phyloP scores from a whole-genome alignment of 2,329 filamentous ascomycete genomes.

The Tympanopsis confertula region DNA sequence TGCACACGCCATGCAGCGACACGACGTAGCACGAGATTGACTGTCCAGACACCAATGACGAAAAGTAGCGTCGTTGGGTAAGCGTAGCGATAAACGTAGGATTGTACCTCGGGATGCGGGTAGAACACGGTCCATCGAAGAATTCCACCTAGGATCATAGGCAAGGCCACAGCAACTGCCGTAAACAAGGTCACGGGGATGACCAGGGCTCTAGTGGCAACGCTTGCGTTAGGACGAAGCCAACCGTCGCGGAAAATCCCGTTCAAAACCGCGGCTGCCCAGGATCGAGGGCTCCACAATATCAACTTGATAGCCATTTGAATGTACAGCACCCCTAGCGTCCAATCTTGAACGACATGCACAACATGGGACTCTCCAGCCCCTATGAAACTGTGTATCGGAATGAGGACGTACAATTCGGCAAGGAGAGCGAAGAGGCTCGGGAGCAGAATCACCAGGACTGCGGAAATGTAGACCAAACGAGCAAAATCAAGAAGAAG shows the following conservation, averaged over 20 bases:
- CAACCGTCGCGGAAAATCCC: slow-evolving; percentile 66
- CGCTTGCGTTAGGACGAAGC: slow-evolving; percentile 62
- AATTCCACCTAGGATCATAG: slow-evolving; percentile 56
- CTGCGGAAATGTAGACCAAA: slow-evolving; percentile 79
- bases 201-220: slow-evolving; percentile 81
- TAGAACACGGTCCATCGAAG: slow-evolving; percentile 11
- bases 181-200: slow-evolving; percentile 35
- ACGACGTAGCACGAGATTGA: slow-evolving; percentile 44
- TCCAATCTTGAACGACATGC: slow-evolving; percentile 87
- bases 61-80: slow-evolving; percentile 57
- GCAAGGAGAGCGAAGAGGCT: slow-evolving; percentile 14
- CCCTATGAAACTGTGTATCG: slow-evolving; percentile 13
- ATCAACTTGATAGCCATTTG: slow-evolving; percentile 66
- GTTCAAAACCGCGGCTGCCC: slow-evolving; percentile 62
- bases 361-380: slow-evolving; percentile 51
- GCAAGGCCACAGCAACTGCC: slow-evolving; percentile 43
- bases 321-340: slow-evolving; percentile 78
- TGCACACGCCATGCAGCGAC: slow-evolving; percentile 67
- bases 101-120: slow-evolving; percentile 13
- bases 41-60: slow-evolving; percentile 27
- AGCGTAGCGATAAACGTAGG: slow-evolving; percentile 40
- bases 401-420: slow-evolving; percentile 14
- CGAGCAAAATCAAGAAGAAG: slow-evolving; percentile 59
- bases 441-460: slow-evolving; percentile 27
- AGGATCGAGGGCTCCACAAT: slow-evolving; percentile 55